Conservation (phyloP, 192 early-diverging fungal species). For the Podila epicladia region DNA sequence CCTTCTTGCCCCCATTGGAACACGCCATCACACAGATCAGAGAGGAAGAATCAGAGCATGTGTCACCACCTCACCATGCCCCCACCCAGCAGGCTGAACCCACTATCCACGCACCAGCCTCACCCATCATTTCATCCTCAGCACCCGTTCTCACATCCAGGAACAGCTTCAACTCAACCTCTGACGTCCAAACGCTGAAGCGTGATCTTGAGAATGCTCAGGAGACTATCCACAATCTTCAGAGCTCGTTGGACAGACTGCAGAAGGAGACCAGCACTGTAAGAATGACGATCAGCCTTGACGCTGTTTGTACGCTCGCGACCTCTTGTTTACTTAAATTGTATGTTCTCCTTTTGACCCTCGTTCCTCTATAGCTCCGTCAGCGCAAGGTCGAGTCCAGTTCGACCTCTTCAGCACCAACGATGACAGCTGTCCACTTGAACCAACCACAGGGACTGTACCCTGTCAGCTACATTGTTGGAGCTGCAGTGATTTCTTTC, state of each 20-base stretch:
- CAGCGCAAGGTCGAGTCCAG: conserved; percentile 30
- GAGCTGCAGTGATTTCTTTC: conserved; percentile 32
- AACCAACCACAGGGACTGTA: conserved; percentile 25
- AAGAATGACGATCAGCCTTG: neutral
- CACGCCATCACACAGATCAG: conserved; percentile 18
- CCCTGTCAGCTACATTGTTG: conserved; percentile 32
- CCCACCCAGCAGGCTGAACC: conserved; percentile 9
- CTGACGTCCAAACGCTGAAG: conserved; percentile 17
- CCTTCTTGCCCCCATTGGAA: conserved; percentile 53
- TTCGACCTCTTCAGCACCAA: conserved; percentile 20
- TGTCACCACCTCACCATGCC: neutral
- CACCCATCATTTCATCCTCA: conserved; percentile 1
- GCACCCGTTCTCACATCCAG: neutral
- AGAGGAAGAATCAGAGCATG: conserved; percentile 17
- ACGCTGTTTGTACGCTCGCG: neutral
- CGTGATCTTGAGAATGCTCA: conserved; percentile 33
- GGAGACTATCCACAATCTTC: conserved; percentile 22
- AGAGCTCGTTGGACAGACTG: conserved; percentile 19
- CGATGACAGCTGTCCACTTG: conserved; percentile 16
- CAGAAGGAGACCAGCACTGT: conserved; percentile 35
- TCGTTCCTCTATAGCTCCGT: conserved; percentile 21
- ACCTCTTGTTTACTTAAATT: neutral
- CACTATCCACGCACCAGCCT: conserved; percentile 5
- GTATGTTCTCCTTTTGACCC: neutral
- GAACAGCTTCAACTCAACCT: conserved; percentile 6